phyloP scores from a whole-genome alignment of 306 rosid species.

The Prunus padus region DNA sequence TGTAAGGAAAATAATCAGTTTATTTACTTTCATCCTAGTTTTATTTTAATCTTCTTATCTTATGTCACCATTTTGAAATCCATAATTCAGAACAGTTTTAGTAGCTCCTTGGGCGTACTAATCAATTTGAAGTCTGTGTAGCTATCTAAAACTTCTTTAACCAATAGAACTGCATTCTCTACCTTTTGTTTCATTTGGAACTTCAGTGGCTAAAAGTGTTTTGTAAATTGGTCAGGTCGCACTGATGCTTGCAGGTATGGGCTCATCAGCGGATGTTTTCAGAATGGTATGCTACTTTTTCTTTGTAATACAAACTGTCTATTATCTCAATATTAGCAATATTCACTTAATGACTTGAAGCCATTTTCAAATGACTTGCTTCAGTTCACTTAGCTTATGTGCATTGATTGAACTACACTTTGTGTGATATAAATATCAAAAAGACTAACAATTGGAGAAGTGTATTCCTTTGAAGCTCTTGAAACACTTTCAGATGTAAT shows the following conservation, averaged over 20 bases:
- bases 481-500: slow-evolving; percentile 3
- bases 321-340: neutral
- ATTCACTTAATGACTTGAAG: neutral
- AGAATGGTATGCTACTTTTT: slow-evolving; percentile 50
- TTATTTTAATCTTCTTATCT: slow-evolving; percentile 16
- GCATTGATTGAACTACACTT: neutral
- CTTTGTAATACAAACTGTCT: neutral
- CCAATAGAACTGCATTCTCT: neutral
- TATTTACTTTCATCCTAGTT: slow-evolving; percentile 13
- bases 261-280: slow-evolving; percentile 75
- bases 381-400: neutral
- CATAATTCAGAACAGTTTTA: slow-evolving; percentile 4
- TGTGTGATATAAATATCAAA: neutral
- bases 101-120: slow-evolving; percentile 11
- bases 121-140: neutral
- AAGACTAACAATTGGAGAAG: neutral
- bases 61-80: slow-evolving; percentile 15
- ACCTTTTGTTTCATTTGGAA: neutral
- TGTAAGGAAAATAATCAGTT: slow-evolving; percentile 43
- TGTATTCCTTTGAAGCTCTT: neutral
- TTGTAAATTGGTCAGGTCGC: slow-evolving; percentile 62
- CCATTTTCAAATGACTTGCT: neutral
- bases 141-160: neutral
- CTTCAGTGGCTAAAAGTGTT: slow-evolving; percentile 14
- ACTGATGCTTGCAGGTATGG: slow-evolving; percentile 93